Evolutionary conservation across 2,329 filamentous ascomycete species (phyloP), one percentile per base, ranked within the genome.

Genomic region (Aspergillus amoenus): DNA sequence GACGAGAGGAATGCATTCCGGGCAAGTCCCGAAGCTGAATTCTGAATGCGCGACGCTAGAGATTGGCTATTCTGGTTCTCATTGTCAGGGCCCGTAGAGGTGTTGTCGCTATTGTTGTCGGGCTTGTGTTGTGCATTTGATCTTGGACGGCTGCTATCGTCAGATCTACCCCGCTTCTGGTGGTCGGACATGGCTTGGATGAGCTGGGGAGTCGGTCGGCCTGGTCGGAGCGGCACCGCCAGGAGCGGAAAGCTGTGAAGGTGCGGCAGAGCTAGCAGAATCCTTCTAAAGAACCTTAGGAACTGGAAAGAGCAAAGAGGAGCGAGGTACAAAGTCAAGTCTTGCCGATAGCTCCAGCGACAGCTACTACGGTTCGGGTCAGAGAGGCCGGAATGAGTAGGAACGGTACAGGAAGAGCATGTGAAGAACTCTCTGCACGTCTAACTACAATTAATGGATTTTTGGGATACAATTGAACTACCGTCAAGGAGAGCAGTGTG

Each of bases 1-100:
- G 68, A 58, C 21, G 63, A 55, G 43, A 57, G 61, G 45, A 77
- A 69, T n/a, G 68, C 62, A 60, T 68, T 69, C 21, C 66, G 66
- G 21, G 73, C 61, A 30, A 78, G 68, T 0, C 68, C 66, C 12
- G 63, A 67, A 30, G 75, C 75, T 24, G 75, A 78, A 48, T 66
- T 64, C 52, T 71, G 68, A 42, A 71, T 69, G 24, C 66, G 65
- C 51, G 42, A 52, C 15, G 68, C 49, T 15, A 75, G 55, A 15
- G 69, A 72, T 18, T 58, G 59, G 17, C 54, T 47, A 22, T 58
- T 54, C 59, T 64, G 60, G 37, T 62, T 46, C 22, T 53, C 47
- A 32, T 55, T 51, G 18, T 55, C 27, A 42, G 50, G 24, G 22
- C 56, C 44, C 27, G 34, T 46, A 24, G 55, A 18, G 18, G 47